These are phyloP conservation scores for Russula earlei DNA, from an alignment of 768 basidiomycete species.

Conservation along the genomic window DNA sequence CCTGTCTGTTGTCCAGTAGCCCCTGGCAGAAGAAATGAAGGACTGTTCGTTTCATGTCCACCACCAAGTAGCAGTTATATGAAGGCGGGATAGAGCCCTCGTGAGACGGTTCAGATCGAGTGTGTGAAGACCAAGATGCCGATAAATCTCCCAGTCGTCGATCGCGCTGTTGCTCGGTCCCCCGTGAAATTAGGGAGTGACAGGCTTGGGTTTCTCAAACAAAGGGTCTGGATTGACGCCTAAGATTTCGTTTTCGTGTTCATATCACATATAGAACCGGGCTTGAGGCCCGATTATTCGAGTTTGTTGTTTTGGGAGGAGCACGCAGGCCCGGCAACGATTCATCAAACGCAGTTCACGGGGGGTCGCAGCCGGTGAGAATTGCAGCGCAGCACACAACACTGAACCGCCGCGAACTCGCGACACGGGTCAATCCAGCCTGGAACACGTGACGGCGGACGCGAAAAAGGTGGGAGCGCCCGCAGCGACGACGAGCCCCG, in stretches of 20 bases:
- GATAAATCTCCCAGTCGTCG: not conserved
- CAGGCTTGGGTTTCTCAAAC: not conserved
- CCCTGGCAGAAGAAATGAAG: constrained; percentile 2
- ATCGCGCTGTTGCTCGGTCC: not conserved
- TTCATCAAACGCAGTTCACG: not conserved
- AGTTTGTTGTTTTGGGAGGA: not conserved
- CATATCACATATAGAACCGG: not conserved
- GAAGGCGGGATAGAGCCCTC: not conserved
- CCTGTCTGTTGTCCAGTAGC: constrained; percentile 10
- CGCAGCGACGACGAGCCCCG: not conserved
- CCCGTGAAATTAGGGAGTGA: not conserved
- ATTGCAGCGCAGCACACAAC: not conserved
- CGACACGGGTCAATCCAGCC: not conserved
- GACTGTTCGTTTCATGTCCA: not conserved
- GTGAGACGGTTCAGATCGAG: not conserved
- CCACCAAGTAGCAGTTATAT: not conserved
- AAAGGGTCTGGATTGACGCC: not conserved
- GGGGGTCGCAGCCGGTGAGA: too few relatives aligned
- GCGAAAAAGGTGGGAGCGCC: not conserved
- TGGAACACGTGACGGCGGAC: not conserved
- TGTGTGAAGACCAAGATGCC: not conserved
- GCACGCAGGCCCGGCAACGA: not conserved
- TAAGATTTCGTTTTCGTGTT: not conserved
- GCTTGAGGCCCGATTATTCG: too few relatives aligned
- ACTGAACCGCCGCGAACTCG: not conserved